Base-by-base conservation (phyloP, 148 eudicot species). In the Chenopodium quinoa region DNA sequence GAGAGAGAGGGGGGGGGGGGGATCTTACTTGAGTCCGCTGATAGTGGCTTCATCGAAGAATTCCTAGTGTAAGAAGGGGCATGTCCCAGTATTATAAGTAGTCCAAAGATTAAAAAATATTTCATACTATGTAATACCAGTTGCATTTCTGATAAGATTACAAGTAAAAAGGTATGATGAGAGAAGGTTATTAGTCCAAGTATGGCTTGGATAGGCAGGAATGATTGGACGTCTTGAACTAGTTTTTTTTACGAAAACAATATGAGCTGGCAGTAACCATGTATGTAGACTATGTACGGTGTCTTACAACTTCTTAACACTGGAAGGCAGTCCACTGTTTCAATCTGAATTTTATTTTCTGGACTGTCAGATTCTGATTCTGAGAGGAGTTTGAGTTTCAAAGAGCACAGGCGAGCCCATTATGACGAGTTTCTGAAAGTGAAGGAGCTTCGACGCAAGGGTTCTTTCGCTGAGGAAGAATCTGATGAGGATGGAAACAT, bases 351-450 rank as follows among this genome's bases (percentile, higher is more conserved):
- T 31, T 74, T 47, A 44, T 68, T 86, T 65, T 46, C 56, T 25
- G 10, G 60, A 47, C 20, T 74, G 52, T 65, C 77, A 87, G 94
- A 84, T 84, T 79, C 91, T 67, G 91, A 85, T 58, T 83, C 91
- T 32, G 92, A 85, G 69, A 85, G 84, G 86, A 88, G 85, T 63
- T 65, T 47, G 78, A 90, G 88, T 71, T 95, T 95, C 83, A 90
- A 88, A 88, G 97, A 93, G 89, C 97, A 86, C 56, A 88, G 98
- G 76, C 90, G 89, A 84, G 94, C 88, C 46, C 98, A 95, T 78
- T 95, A 95, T 77, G 93, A 95, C 48, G 98, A 93, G 85, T 95
- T 89, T 80, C 87, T 64, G 76, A 92, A 90, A 85, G 92, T 95
- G 87, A 93, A 87, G 87, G 97, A 95, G 82, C 91, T 92, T 79